Conservation (phyloP, 768 basidiomycete species). For the Russula olivacea region DNA sequence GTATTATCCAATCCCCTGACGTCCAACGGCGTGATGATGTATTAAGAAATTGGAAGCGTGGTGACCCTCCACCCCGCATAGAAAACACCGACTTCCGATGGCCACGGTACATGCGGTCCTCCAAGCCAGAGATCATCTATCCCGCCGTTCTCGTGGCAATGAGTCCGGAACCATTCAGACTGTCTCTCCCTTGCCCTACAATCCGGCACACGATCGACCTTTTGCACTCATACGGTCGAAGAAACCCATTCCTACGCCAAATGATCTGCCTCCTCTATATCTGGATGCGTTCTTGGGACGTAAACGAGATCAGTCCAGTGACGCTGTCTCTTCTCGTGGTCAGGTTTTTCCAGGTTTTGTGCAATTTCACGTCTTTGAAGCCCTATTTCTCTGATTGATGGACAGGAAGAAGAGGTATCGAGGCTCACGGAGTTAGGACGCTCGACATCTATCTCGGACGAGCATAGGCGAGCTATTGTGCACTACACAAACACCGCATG, state of each 20-base stretch:
- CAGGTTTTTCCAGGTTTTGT: constrained; percentile 23
- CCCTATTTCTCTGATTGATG: background rate
- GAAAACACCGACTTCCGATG: constrained; percentile 11
- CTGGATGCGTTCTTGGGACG: constrained; percentile 24
- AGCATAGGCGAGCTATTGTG: constrained; percentile 10
- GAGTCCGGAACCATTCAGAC: constrained; percentile 17
- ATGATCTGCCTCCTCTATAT: constrained; percentile 14
- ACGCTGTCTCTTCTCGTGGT: constrained; percentile 17
- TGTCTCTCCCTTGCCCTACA: constrained; percentile 20
- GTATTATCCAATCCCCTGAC: constrained; percentile 19
- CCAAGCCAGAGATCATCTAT: constrained; percentile 18
- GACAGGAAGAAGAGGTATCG: constrained; percentile 15
- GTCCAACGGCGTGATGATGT: constrained; percentile 4
- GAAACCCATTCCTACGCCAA: constrained; percentile 5
- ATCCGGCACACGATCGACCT: constrained; percentile 6
- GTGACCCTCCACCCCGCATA: constrained; percentile 7
- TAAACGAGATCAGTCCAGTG: constrained; percentile 13
- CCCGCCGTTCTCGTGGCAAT: constrained; percentile 16
- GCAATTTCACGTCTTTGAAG: background rate
- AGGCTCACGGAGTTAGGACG: background rate
- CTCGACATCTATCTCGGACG: constrained; percentile 3
- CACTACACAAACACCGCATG: constrained; percentile 6
- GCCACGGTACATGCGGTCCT: constrained; percentile 15
- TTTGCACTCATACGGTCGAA: constrained; percentile 9
- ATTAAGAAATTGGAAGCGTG: constrained; percentile 5